Percentiles rank a stretch among this genome's conserved stretches.
Evolutionary conservation across 176 grass and related monocot genomes (phyloP).

Genomic region (Carex kokanica): DNA sequence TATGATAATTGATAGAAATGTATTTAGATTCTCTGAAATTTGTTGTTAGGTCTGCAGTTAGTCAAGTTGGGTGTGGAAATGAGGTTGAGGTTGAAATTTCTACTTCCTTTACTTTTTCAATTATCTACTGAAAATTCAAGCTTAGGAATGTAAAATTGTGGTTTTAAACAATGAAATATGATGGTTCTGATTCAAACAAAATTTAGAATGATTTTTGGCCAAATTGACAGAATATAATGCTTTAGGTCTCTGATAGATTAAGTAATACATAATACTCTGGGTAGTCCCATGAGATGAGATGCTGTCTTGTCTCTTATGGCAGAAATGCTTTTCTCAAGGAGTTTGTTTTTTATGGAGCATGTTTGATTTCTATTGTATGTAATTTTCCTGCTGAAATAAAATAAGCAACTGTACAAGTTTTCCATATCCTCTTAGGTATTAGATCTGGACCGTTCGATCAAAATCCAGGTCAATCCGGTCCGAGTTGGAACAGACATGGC

Average conservation of each 20-base stretch:
- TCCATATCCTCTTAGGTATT: too few species aligned
- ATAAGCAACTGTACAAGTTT: neutral
- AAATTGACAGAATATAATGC: neutral
- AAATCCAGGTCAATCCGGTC: too few species aligned
- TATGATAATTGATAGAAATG: neutral
- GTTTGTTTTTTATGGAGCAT: neutral
- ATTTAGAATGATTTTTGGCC: neutral
- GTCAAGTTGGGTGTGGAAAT: neutral
- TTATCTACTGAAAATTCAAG: neutral
- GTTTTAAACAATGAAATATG: neutral
- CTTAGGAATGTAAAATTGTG: neutral
- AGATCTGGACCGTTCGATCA: too few species aligned
- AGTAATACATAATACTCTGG: neutral
- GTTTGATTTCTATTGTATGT: neutral
- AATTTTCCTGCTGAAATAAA: neutral
- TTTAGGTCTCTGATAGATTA: neutral
- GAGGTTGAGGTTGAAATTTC: neutral
- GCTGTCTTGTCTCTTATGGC: neutral
- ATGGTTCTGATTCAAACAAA: neutral
- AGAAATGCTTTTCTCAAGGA: neutral
- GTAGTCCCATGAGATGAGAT: neutral
- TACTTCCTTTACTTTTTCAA: neutral
- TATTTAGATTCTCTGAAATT: neutral
- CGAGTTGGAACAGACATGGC: too few species aligned
- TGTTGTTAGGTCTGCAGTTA: neutral